These are phyloP conservation scores for Alternaria conjuncta DNA, from an alignment of 2,329 filamentous ascomycete species.

Conservation along the genomic window DNA sequence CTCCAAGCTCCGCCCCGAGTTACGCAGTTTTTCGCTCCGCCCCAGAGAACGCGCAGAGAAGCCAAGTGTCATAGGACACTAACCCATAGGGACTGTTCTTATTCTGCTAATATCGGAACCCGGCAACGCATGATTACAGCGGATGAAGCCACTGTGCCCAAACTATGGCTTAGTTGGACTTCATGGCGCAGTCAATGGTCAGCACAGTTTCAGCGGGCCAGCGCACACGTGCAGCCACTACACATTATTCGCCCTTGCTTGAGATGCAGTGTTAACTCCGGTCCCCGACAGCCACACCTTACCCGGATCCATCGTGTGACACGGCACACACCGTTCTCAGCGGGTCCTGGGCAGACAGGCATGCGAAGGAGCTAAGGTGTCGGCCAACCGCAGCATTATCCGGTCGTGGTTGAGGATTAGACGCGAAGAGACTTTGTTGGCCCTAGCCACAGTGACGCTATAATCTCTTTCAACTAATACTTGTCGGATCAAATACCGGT, in stretches of 20 bases:
- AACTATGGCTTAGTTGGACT: background rate
- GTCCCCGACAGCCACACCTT: background rate
- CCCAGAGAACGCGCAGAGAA: background rate
- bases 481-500: background rate
- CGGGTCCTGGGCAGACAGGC: background rate
- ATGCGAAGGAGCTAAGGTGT: background rate
- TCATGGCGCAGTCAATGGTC: background rate
- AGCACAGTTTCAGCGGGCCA: background rate
- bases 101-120: background rate
- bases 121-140: background rate
- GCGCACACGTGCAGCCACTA: background rate
- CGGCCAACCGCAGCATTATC: background rate
- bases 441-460: background rate
- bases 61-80: background rate
- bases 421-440: background rate
- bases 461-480: background rate
- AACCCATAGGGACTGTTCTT: background rate
- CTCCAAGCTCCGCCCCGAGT: background rate
- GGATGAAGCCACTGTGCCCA: background rate
- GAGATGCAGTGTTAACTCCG: background rate
- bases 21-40: background rate
- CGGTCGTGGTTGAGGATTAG: background rate
- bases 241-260: background rate
- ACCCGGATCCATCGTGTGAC: background rate
- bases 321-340: background rate